A percentile compares a stretch with the other conserved stretches of the same genome.
These are phyloP conservation scores for Wallemia mellicola DNA, from an alignment of 1,284 basidiomycete genomes.

Conservation along the genomic window DNA sequence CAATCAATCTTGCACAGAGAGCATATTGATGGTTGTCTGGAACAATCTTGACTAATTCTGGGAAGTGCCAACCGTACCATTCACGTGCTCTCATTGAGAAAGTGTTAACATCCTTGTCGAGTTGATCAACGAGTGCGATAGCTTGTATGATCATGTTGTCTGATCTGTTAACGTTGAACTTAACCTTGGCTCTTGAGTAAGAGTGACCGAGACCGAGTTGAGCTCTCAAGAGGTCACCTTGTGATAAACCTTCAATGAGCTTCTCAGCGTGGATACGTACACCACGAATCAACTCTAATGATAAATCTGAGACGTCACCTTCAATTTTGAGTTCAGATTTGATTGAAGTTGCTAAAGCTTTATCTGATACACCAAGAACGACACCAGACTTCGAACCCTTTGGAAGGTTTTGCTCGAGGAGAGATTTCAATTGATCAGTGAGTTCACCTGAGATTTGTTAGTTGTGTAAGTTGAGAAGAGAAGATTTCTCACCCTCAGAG, in stretches of 20 bases:
- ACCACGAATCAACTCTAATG: conserved; percentile 71
- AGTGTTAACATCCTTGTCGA: conserved; percentile 98
- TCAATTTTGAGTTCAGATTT: conserved; percentile 43
- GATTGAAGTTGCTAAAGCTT: conserved; percentile 47
- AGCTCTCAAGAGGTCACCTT: conserved; percentile 71
- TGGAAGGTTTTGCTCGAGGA: conserved; percentile 66
- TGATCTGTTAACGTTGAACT: conserved; percentile 97
- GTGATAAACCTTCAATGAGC: conserved; percentile 54
- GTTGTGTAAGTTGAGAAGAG: neutral
- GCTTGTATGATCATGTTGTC: conserved; percentile 99
- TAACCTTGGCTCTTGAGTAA: conserved; percentile 90
- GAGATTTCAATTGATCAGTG: conserved; percentile 55
- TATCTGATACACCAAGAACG: conserved; percentile 56
- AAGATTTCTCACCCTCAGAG: conserved; percentile 44
- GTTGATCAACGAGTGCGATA: conserved; percentile 87
- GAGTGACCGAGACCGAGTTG: conserved; percentile 93
- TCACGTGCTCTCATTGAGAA: conserved; percentile 95
- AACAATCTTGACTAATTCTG: conserved; percentile 78
- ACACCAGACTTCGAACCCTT: conserved; percentile 43
- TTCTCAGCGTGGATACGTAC: conserved; percentile 76
- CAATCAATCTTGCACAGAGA: conserved; percentile 57
- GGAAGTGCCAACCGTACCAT: conserved; percentile 99
- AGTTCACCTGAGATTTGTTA: conserved; percentile 31
- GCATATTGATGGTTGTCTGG: conserved; percentile 91
- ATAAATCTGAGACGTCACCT: conserved; percentile 63